Conservation (phyloP, 1,139 yeast species). For the Kodamaea alishanica region DNA sequence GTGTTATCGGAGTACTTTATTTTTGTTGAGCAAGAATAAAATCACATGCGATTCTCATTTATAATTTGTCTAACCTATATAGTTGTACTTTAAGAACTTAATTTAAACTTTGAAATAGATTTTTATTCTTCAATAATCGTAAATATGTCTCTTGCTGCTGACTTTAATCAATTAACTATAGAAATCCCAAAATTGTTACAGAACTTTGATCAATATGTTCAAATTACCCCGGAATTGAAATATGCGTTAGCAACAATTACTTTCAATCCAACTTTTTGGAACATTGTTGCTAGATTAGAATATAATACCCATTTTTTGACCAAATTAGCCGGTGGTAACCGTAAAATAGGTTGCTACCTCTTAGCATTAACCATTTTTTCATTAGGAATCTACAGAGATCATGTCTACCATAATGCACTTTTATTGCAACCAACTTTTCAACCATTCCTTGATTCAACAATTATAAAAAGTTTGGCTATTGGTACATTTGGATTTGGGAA, state of each 20-base stretch:
- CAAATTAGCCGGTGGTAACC: conserved; percentile 63
- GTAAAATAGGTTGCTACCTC: conserved; percentile 74
- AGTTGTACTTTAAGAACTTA: neutral
- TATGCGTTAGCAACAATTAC: conserved; percentile 59
- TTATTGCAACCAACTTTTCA: conserved; percentile 51
- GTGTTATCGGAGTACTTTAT: neutral
- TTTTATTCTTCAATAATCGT: neutral
- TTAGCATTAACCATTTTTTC: conserved; percentile 80
- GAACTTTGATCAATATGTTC: conserved; percentile 24
- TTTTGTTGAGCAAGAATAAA: neutral
- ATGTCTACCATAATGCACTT: conserved; percentile 62
- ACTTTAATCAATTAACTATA: conserved; percentile 7
- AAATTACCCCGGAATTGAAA: conserved; percentile 21
- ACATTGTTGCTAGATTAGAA: conserved; percentile 82
- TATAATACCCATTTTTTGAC: conserved; percentile 73
- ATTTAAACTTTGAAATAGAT: neutral
- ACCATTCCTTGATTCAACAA: conserved; percentile 37
- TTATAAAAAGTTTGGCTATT: conserved; percentile 35
- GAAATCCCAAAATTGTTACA: conserved; percentile 12
- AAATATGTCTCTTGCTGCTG: conserved; percentile 10
- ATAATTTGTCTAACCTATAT: neutral
- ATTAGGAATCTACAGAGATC: conserved; percentile 79
- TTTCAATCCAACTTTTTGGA: conserved; percentile 96
- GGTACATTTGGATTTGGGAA: conserved; percentile 63
- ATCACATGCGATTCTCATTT: conserved; percentile 3